Evolutionary conservation across 2,329 filamentous ascomycete genomes (phyloP).

Genomic region (Trichoderma sp.): DNA sequence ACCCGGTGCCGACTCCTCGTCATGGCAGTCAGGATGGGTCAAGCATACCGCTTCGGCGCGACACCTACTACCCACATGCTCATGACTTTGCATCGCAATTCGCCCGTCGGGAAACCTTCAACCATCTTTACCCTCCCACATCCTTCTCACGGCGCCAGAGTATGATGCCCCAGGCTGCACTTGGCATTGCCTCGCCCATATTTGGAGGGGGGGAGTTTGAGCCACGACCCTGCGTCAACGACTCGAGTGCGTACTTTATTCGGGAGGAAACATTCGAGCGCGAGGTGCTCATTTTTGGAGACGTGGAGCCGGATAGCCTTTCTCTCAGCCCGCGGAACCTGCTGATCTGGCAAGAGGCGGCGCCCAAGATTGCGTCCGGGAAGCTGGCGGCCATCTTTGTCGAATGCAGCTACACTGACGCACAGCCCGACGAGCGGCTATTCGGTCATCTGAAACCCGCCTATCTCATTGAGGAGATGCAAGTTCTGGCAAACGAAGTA

Average conservation of each 20-base stretch:
- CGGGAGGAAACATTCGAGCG: constrained; percentile 65
- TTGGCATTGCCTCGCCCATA: constrained; percentile 27
- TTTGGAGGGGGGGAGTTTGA: constrained; percentile 27
- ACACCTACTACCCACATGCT: constrained; percentile 26
- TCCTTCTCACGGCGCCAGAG: constrained; percentile 25
- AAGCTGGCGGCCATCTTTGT: constrained; percentile 81
- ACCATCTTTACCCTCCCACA: constrained; percentile 21
- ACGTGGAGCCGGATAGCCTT: constrained; percentile 87
- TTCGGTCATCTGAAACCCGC: constrained; percentile 87
- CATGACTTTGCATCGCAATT: constrained; percentile 42
- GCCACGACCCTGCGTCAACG: constrained; percentile 65
- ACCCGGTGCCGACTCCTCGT: constrained; percentile 46
- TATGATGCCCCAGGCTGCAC: constrained; percentile 32
- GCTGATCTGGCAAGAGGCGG: constrained; percentile 84
- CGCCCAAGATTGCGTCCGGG: constrained; percentile 73
- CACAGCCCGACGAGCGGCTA: constrained; percentile 69
- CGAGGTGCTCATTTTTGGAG: constrained; percentile 91
- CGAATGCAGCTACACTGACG: constrained; percentile 90
- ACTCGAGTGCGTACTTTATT: constrained; percentile 93
- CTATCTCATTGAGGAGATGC: constrained; percentile 77
- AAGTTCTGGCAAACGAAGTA: constrained; percentile 67
- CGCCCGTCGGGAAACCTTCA: constrained; percentile 28
- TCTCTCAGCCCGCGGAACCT: constrained; percentile 77
- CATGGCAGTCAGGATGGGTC: constrained; percentile 50
- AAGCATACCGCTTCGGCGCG: constrained; percentile 29